Evolutionary conservation across 176 grass and related monocot species (phyloP).

Genomic region (Neostapfia colusana): DNA sequence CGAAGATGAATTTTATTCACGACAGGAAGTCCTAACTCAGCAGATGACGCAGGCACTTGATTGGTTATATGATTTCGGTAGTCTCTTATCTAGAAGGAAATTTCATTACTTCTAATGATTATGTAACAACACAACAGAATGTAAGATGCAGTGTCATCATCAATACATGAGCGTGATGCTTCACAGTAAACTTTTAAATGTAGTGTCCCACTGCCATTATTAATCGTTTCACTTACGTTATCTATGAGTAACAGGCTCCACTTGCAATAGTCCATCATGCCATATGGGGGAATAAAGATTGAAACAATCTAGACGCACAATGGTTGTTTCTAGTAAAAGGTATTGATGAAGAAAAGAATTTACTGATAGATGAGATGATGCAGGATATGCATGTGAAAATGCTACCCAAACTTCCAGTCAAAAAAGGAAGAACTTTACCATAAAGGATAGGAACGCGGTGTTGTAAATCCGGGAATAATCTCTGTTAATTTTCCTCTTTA

Average conservation of each 20-base stretch:
- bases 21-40: constrained; percentile 54
- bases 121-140: constrained; percentile 8
- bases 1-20: constrained; percentile 78
- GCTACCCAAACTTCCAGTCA: constrained; percentile 16
- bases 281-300: neutral
- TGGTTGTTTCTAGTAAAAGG: neutral
- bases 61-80: constrained; percentile 62
- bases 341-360: neutral
- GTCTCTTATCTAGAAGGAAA: constrained; percentile 63
- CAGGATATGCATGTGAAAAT: constrained; percentile 2
- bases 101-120: constrained; percentile 15
- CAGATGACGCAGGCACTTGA: constrained; percentile 51
- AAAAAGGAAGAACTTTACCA: neutral
- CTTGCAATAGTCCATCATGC: no score
- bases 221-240: neutral
- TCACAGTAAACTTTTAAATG: neutral
- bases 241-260: neutral
- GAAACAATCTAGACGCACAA: neutral
- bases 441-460: constrained; percentile 7
- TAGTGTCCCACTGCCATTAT: neutral
- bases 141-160: neutral
- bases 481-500: no score
- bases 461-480: no score
- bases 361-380: constrained; percentile 17
- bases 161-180: constrained; percentile 20